Percentiles rank a stretch among this genome's conserved stretches.
phyloP scores from a whole-genome alignment of 208 protist genomes.

The Leishmania major region DNA sequence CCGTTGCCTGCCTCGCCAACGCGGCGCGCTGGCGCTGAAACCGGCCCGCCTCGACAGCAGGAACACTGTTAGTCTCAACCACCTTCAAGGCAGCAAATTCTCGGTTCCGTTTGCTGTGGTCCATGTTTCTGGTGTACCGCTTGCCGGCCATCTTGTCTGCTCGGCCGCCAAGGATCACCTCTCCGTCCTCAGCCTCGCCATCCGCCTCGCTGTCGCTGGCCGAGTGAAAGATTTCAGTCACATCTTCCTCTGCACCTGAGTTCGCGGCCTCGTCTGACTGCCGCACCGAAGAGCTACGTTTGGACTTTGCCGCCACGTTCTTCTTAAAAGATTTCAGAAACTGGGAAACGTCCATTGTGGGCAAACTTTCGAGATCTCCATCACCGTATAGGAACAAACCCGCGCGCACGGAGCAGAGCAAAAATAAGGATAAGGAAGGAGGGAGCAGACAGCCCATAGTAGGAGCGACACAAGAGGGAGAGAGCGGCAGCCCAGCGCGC shows the following conservation, averaged over 20 bases:
- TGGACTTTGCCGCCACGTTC: conserved; percentile 14
- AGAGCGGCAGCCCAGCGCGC: neutral
- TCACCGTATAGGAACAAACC: neutral
- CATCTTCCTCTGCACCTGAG: conserved; percentile 1
- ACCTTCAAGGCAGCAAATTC: conserved; percentile 42
- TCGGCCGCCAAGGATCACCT: conserved; percentile 15
- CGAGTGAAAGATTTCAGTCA: conserved; percentile 16
- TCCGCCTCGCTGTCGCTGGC: conserved; percentile 24
- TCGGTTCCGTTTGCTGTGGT: conserved; percentile 11
- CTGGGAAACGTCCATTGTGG: conserved; percentile 66
- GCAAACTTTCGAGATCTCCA: neutral
- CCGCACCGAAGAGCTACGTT: neutral
- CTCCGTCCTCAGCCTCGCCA: neutral
- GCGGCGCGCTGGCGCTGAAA: conserved; percentile 16
- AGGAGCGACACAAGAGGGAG: neutral
- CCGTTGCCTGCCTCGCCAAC: neutral
- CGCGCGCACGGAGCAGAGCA: neutral
- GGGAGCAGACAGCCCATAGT: neutral
- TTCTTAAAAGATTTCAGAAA: conserved; percentile 81
- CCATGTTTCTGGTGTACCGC: conserved; percentile 4
- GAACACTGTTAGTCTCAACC: conserved; percentile 13
- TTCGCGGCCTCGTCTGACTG: neutral
- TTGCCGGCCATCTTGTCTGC: conserved; percentile 6
- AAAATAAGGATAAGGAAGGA: neutral
- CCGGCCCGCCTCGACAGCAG: neutral